Base-by-base conservation (phyloP, 2,329 filamentous ascomycete species). In the Cytospora schulzeri region DNA sequence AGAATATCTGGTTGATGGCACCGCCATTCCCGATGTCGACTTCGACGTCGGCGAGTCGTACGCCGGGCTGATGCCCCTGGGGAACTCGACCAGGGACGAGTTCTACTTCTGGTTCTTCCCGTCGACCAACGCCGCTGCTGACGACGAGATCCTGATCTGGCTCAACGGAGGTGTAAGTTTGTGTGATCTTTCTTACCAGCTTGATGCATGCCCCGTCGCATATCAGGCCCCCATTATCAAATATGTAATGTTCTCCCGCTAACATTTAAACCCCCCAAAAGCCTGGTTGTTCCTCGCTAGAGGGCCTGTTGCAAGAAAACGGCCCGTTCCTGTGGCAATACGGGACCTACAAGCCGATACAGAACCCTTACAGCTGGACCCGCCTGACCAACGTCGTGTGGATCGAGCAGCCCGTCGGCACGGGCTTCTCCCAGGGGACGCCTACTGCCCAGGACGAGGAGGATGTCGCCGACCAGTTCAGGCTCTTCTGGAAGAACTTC, bases 401-500 rank as follows among this genome's bases (percentile, higher is more conserved):
- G 85, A 82, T 91, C 11, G 90, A 91, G 70, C 88, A 91, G 72
- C 88, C 86, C 6, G 77, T 86, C 14, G 82, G 82, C 33, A 90
- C 89, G 0, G 91, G 91, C 17, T 93, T 91, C 73, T 85, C 87
- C 0, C 82, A 85, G 38, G 90, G 90, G 17, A 84, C 77, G 0
- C 80, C 86, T 4, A 90, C 83, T 0, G 89, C 89, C 12, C 86
- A 80, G 4, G 85, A 83, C 69, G 87, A 92, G 68, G 83, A 86
- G 33, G 89, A 92, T 68, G 81, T 90, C 1, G 89, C 89, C 0
- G 75, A 78, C n/a, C 85, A 93, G 69, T 92, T 94, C 73, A 79
- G 90, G 19, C 89, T 89, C 57, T 95, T 92, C 77, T 93, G 88
- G 82, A 88, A 89, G 77, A 92, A 92, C 77, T 93, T 92, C 70